Percentiles rank a stretch among this genome's conserved stretches.
These are phyloP conservation scores for Cutaneotrichosporon cyanovorans DNA, from an alignment of 1,284 basidiomycete species.

Conservation along the genomic window DNA sequence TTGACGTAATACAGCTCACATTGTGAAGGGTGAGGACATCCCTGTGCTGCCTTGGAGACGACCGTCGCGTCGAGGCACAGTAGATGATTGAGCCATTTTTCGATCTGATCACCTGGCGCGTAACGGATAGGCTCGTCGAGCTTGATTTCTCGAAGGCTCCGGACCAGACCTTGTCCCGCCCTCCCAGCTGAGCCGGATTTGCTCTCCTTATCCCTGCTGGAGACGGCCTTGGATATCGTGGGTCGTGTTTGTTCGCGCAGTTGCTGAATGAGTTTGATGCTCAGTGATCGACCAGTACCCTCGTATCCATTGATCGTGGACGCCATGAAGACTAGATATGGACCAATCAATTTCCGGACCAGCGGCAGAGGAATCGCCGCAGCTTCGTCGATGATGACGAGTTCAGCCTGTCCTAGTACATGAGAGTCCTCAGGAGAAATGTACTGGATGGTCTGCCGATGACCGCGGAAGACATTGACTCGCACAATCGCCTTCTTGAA, in stretches of 20 bases:
- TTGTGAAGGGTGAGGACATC: slow-evolving; percentile 83
- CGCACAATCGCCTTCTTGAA: slow-evolving; percentile 94
- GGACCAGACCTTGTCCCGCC: slow-evolving; percentile 50
- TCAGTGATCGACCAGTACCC: slow-evolving; percentile 93
- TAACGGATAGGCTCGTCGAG: slow-evolving; percentile 95
- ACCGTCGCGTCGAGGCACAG: slow-evolving; percentile 91
- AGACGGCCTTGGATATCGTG: slow-evolving; percentile 49
- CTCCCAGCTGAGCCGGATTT: slow-evolving; percentile 38
- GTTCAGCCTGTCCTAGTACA: slow-evolving; percentile 93
- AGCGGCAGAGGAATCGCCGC: slow-evolving; percentile 95
- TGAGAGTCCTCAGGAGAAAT: slow-evolving; percentile 97
- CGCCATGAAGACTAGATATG: slow-evolving; percentile 96
- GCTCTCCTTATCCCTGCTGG: slow-evolving; percentile 40
- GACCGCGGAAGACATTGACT: slow-evolving; percentile 87
- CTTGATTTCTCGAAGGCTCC: slow-evolving; percentile 86
- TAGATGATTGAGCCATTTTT: slow-evolving; percentile 87
- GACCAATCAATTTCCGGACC: slow-evolving; percentile 89
- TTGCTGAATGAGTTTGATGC: slow-evolving; percentile 95
- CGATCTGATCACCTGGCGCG: slow-evolving; percentile 74
- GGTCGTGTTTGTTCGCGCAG: slow-evolving; percentile 76
- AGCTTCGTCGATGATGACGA: slow-evolving; percentile 97
- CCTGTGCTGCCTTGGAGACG: slow-evolving; percentile 57
- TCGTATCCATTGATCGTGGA: slow-evolving; percentile 99
- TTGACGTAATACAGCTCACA: slow-evolving; percentile 96
- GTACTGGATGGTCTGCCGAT: slow-evolving; percentile 94